Evolutionary conservation across 768 basidiomycete species (phyloP).

Genomic region (Lactifluus volemus): DNA sequence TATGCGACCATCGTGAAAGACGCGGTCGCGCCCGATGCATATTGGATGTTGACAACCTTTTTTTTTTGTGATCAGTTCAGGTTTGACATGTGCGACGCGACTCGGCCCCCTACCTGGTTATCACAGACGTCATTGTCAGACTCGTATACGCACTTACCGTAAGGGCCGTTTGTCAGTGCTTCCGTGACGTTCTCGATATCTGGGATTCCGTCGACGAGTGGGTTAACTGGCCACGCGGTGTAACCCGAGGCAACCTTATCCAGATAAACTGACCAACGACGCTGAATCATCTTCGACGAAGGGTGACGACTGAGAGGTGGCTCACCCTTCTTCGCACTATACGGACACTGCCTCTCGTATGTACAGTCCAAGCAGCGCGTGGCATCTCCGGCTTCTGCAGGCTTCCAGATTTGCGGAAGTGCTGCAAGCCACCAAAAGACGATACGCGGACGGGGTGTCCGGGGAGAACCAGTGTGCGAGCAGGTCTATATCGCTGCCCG

Average conservation of each 20-base stretch:
- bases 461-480: slow-evolving; percentile 71
- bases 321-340: slow-evolving; percentile 80
- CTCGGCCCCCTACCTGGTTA: slow-evolving; percentile 46
- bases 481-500: slow-evolving; percentile 71
- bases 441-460: slow-evolving; percentile 55
- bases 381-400: slow-evolving; percentile 53
- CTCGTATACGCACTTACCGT: slow-evolving; percentile 82
- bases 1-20: slow-evolving; percentile 89
- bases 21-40: slow-evolving; percentile 69
- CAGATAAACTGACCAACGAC: slow-evolving; percentile 54
- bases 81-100: neutral
- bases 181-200: slow-evolving; percentile 80
- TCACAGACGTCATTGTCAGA: slow-evolving; percentile 81
- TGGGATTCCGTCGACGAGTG: slow-evolving; percentile 71
- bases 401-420: slow-evolving; percentile 74
- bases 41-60: slow-evolving; percentile 80
- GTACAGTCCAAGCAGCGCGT: slow-evolving; percentile 73
- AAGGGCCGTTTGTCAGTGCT: slow-evolving; percentile 61
- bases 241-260: slow-evolving; percentile 54
- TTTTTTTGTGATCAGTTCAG: neutral
- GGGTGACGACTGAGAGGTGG: neutral
- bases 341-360: slow-evolving; percentile 63
- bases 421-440: slow-evolving; percentile 79
- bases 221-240: slow-evolving; percentile 53
- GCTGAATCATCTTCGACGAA: neutral